Conservation (phyloP, 306 rosid genomes). For the Hippophae rhamnoides region DNA sequence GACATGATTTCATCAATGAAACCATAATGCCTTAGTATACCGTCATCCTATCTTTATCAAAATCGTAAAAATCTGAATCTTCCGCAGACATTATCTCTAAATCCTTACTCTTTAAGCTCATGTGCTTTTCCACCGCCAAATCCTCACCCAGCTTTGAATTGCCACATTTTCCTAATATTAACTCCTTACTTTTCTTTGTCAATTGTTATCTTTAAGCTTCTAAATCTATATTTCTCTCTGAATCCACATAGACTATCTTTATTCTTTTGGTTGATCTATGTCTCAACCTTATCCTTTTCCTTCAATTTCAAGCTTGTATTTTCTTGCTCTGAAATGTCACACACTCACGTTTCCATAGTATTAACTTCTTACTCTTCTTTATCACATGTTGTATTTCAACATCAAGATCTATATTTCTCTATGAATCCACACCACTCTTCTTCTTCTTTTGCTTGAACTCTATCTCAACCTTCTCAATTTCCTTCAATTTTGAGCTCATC, state of each 20-base stretch:
- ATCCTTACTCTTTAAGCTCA: constrained; percentile 17
- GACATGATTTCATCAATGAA: constrained; percentile 64
- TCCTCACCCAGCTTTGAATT: constrained; percentile 13
- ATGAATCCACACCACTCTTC: constrained; percentile 8
- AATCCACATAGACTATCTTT: too few species aligned
- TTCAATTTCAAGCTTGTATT: too few species aligned
- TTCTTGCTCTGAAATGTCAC: too few species aligned
- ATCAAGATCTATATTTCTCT: constrained; percentile 17
- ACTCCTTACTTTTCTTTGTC: too few species aligned
- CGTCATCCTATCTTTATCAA: constrained; percentile 77
- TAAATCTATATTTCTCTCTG: too few species aligned
- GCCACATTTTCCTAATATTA: constrained; percentile 14
- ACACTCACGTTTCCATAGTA: too few species aligned
- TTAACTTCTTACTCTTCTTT: constrained; percentile 26
- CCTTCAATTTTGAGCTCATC: constrained; percentile 26
- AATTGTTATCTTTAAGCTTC: too few species aligned
- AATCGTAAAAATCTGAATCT: constrained; percentile 75
- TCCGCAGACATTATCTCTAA: constrained; percentile 45
- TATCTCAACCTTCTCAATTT: constrained; percentile 20
- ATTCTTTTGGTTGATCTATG: too few species aligned
- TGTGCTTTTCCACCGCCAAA: constrained; percentile 1
- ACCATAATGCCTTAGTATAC: constrained; percentile 75
- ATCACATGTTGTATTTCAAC: constrained; percentile 5
- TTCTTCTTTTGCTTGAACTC: constrained; percentile 14
- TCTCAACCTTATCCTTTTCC: too few species aligned